These are phyloP conservation scores for Mycosphaerella sp. DNA, from an alignment of 2,329 filamentous ascomycete species.

Conservation along the genomic window DNA sequence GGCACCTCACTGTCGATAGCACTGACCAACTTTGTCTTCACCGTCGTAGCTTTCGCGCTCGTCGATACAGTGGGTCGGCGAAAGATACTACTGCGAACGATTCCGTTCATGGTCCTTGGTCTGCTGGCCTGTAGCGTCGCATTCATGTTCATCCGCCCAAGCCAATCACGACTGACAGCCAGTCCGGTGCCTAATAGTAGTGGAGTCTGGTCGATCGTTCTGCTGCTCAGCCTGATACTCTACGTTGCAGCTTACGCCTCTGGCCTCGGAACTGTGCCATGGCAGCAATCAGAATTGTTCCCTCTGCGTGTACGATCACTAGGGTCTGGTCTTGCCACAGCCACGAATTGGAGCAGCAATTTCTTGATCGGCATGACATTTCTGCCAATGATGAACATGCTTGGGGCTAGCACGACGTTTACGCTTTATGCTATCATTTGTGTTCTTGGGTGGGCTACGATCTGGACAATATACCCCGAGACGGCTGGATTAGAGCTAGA, in stretches of 20 bases:
- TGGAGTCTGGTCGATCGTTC: conserved; percentile 41
- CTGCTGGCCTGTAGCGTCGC: conserved; percentile 65
- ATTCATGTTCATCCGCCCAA: conserved; percentile 55
- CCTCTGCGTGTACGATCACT: conserved; percentile 66
- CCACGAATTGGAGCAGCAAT: conserved; percentile 79
- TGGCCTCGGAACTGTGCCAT: conserved; percentile 86
- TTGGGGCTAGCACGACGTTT: conserved; percentile 74
- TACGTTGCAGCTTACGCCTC: conserved; percentile 84
- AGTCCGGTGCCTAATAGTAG: neutral
- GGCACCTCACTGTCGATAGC: conserved; percentile 42
- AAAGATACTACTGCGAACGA: conserved; percentile 68
- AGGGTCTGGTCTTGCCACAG: conserved; percentile 67
- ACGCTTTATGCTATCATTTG: conserved; percentile 71
- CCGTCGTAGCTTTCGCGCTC: conserved; percentile 40
- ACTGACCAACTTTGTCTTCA: conserved; percentile 43
- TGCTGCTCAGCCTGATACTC: conserved; percentile 69
- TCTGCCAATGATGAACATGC: conserved; percentile 71
- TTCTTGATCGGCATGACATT: conserved; percentile 83
- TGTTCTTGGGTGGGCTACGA: conserved; percentile 54
- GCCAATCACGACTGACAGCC: conserved; percentile 18
- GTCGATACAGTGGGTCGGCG: conserved; percentile 43
- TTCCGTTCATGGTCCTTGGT: conserved; percentile 75
- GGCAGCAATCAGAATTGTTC: conserved; percentile 89
- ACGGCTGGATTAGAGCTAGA: conserved; percentile 76
- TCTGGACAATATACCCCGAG: conserved; percentile 74